Evolutionary conservation across 2,329 filamentous ascomycete genomes (phyloP).

Genomic region (Aspergillus felis): DNA sequence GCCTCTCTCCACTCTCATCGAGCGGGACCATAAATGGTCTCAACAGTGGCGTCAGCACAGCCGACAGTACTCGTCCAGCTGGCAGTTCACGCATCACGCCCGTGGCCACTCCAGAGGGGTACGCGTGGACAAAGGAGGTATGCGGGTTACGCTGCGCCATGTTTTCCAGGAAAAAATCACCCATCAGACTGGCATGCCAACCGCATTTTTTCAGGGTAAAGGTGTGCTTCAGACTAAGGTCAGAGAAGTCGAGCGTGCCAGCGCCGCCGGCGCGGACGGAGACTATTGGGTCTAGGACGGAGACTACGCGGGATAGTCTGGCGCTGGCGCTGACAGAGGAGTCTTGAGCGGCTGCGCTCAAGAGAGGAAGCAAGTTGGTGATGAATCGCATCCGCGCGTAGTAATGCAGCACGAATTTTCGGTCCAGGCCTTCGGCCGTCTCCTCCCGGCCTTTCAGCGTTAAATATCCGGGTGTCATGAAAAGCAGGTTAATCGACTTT

Average conservation of each 20-base stretch:
- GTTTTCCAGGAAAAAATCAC: conserved; percentile 25
- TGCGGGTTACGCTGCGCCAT: conserved; percentile 28
- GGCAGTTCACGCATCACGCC: conserved; percentile 37
- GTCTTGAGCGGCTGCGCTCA: conserved; percentile 23
- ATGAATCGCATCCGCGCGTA: conserved; percentile 46
- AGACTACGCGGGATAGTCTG: conserved; percentile 36
- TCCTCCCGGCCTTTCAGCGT: conserved; percentile 32
- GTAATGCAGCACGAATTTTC: conserved; percentile 46
- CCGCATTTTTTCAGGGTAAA: conserved; percentile 34
- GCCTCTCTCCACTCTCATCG: conserved; percentile 43
- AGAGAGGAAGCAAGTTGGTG: conserved; percentile 35
- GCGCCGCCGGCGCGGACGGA: conserved; percentile 28
- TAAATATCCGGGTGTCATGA: conserved; percentile 36
- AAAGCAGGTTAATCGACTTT: conserved; percentile 36
- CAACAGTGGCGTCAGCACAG: conserved; percentile 16
- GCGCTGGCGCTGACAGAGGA: conserved; percentile 6
- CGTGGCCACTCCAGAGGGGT: conserved; percentile 39
- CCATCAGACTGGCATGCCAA: conserved; percentile 40
- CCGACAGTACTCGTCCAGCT: conserved; percentile 17
- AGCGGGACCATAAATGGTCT: conserved; percentile 10
- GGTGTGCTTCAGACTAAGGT: conserved; percentile 38
- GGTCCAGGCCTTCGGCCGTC: conserved; percentile 44
- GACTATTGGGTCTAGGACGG: conserved; percentile 32
- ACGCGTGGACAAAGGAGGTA: conserved; percentile 38
- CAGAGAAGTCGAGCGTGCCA: conserved; percentile 34